Base-by-base conservation (phyloP, 192 early-diverging fungal species). In the Backusella macrospora region DNA sequence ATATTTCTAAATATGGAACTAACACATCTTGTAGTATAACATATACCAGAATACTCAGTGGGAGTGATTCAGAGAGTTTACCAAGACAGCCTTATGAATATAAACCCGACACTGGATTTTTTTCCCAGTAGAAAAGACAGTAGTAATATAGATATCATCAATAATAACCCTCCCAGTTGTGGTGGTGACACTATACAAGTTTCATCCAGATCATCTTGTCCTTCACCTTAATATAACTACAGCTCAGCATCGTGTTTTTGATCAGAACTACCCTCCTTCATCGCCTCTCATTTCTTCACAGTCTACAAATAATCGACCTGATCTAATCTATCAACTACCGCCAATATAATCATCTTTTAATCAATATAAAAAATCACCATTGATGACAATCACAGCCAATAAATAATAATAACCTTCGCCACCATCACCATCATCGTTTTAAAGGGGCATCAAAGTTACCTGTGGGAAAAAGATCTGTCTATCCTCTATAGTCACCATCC, bases 71-170 rank as follows among this genome's bases (percentile, higher is more conserved):
- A 5, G 9, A 8, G 9, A 59, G n/a, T 59, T 26, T 59, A 59
- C 23, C 52, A 5, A 59, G 23, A 52, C 49, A 52, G 7, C 8
- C n/a, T 9, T 52, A 52, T 52, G 18, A 52, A 52, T 52, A 52
- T 52, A 52, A 52, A 52, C 49, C 49, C n/a, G 49, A 52, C 16
- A 52, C 49, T 8, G 49, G 49, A 3, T 52, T n/a, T 52, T 52
- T 52, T 23, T 52, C 49, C 49, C 3, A 52, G n/a, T 23, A 52
- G n/a, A 52, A 52, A 52, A 9, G 9, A n/a, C 2, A 52, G 7
- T 9, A 52, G 18, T 23, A 8, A 3, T 9, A 10, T 8, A 16
- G 18, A 52, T 18, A 34, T 34, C 2, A 34, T 34, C 29, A 34
- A 34, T 34, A 34, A 34, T 2, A 34, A 34, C 2, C 29, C 29